Evolutionary conservation across 176 grass and related monocot genomes (phyloP).

Genomic region (Ensete glaucum): DNA sequence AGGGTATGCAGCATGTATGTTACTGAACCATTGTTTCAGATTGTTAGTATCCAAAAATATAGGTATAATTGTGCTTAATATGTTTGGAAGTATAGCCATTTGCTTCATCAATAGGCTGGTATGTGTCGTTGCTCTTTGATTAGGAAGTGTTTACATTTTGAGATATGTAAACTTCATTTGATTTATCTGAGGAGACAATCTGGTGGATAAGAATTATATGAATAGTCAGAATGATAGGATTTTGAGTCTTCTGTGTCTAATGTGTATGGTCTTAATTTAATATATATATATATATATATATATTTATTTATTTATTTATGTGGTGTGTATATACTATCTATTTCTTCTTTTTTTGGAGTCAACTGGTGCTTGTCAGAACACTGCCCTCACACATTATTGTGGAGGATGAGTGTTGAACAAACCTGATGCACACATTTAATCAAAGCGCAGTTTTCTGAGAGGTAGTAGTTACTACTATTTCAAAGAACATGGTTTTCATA

Average conservation of each 20-base stretch:
- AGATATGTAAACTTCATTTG: too few relatives aligned
- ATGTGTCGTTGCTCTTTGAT: background rate
- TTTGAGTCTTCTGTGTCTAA: too few relatives aligned
- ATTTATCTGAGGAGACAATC: too few relatives aligned
- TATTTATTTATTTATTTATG: too few relatives aligned
- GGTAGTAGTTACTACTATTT: background rate
- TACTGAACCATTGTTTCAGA: constrained; percentile 16
- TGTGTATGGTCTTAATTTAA: too few relatives aligned
- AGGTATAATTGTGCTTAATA: background rate
- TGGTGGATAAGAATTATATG: too few relatives aligned
- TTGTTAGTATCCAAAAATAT: background rate
- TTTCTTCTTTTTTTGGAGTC: background rate
- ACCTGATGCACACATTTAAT: background rate
- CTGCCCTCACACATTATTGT: too few relatives aligned
- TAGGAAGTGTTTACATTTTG: background rate
- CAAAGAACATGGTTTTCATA: background rate
- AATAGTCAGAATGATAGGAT: too few relatives aligned
- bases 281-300: too few relatives aligned
- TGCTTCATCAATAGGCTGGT: background rate
- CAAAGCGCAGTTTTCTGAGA: background rate
- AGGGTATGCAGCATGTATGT: constrained; percentile 45
- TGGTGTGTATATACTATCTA: too few relatives aligned
- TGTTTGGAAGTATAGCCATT: background rate
- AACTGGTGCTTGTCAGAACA: too few relatives aligned
- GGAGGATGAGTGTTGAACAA: too few relatives aligned